Conservation (phyloP, 129 eudicot genomes). For the Apium graveolens region DNA sequence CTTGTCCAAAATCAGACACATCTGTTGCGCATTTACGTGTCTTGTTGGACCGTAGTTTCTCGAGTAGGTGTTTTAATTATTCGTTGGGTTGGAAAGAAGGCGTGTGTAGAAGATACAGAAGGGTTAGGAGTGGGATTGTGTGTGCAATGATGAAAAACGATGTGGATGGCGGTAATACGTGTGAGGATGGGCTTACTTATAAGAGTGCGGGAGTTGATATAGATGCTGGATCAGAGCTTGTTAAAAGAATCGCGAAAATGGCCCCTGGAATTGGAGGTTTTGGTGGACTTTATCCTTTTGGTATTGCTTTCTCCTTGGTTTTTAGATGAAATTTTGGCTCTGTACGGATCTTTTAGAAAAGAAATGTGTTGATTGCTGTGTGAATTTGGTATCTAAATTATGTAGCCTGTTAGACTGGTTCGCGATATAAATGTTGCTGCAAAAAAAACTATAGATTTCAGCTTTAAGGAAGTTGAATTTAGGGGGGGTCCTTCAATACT, state of each 20-base stretch:
- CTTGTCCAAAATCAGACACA: neutral
- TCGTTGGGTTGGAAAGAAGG: neutral
- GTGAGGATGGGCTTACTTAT: slow-evolving; percentile 51
- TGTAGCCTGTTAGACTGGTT: neutral
- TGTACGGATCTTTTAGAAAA: neutral
- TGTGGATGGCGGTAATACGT: neutral
- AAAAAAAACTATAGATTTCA: neutral
- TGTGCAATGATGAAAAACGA: slow-evolving; percentile 22
- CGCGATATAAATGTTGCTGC: neutral
- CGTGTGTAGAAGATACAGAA: slow-evolving; percentile 9
- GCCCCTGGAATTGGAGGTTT: slow-evolving; percentile 99
- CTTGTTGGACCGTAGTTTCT: neutral
- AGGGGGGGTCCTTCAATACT: neutral
- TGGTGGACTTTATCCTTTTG: slow-evolving; percentile 81
- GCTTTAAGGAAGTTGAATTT: neutral
- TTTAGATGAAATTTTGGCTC: neutral
- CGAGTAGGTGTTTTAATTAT: neutral
- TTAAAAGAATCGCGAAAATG: slow-evolving; percentile 84
- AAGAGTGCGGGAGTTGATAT: slow-evolving; percentile 95
- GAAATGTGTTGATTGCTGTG: neutral
- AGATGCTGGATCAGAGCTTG: slow-evolving; percentile 96
- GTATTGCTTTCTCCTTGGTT: slow-evolving; percentile 24
- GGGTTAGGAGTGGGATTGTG: slow-evolving; percentile 16
- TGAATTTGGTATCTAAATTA: neutral
- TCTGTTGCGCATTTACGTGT: neutral